Base-by-base conservation (phyloP, 225 moss, liverwort and hornwort species). In the Bryum argenteum region DNA sequence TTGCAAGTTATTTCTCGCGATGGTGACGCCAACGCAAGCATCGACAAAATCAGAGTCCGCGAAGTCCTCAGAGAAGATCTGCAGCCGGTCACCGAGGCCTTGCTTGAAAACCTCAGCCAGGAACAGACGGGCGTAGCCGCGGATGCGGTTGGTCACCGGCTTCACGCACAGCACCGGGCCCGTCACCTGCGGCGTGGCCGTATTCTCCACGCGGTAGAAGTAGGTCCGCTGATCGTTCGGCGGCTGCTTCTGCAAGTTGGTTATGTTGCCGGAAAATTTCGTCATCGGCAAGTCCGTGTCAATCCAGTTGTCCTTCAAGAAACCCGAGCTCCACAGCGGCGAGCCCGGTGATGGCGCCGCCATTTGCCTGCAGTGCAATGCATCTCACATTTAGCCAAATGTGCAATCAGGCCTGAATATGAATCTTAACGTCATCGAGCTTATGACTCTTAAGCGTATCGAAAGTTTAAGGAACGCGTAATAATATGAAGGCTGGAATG, bases 201-300 rank as follows among this genome's bases (percentile, higher is more conserved):
- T 97, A 52, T 97, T 97, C 82, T 94, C 96, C 40, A 97, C 85
- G 3, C 96, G 65, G 85, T 97, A 97, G 83, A 97, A 91, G 55
- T 77, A 73, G 9, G 74, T 79, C 28, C 94, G 64, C 24, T 79
- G 73, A 22, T 81, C 72, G 50, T 82, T 86, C 4, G 90, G 83
- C 12, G 90, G 87, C 63, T 93, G 96, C 63, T 94, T 86, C 62
- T 63, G 83, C 42, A 97, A 73, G 74, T 81, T 82, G 0, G 85
- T 77, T 11, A 97, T 67, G 74, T 97, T 97, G 13, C 74, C 78
- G 22, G 85, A 63, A 59, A 97, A 94, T 78, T 97, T 97, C 1
- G 85, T 90, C 9, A 88, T 72, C 9, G 96, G 96, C 16, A 97
- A 70, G 70, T 97, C 96, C 12, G 96, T 97, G 59, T 97, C 96